Base-by-base conservation (phyloP, 352 stramenopile species). In the Halophytophthora batemanensis region DNA sequence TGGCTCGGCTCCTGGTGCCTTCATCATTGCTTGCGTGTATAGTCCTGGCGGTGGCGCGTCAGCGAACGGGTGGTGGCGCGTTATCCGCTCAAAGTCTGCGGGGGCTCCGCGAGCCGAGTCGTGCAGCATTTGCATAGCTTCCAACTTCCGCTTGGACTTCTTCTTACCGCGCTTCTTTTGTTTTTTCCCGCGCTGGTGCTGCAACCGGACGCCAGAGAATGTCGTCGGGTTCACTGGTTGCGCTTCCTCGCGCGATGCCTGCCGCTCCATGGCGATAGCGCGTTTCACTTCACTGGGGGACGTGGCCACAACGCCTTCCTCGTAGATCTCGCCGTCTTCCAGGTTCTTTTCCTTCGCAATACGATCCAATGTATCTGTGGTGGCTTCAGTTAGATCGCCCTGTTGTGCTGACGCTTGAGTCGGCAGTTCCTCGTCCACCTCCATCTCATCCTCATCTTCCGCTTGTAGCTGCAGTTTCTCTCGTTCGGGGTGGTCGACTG, bases 151-250 rank as follows among this genome's bases (percentile, higher is more conserved):
- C 48, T 92, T 92, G 1, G 61, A 55, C 43, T 86, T 87, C 56
- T 90, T 93, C 46, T 86, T 86, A 6, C 80, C 76, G 2, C 78
- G 77, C 39, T 89, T 89, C 54, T 90, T 90, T 25, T 77, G 72
- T 56, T 86, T 86, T 49, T 86, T 87, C 34, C 43, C 53, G 10
- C 49, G 45, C 29, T 51, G 33, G 17, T 67, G 41, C 7, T 14
- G 38, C 2, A 48, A 36, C 2, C 66, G 54, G 44, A 54, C 41
- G 33, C 35, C 47, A n/a, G 31, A n/a, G 17, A 39, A 23, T 12
- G 22, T 23, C 13, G 42, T 47, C 33, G 51, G 15, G 6, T 53
- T 47, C 8, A 55, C 21, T 2, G 15, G 6, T 13, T 50, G 63
- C 10, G 37, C 28, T 23, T 62, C 52, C 22, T 49, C 51, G 12